These are phyloP conservation scores for Climacium dendroides DNA, from an alignment of 225 moss, liverwort and hornwort species.

Conservation along the genomic window DNA sequence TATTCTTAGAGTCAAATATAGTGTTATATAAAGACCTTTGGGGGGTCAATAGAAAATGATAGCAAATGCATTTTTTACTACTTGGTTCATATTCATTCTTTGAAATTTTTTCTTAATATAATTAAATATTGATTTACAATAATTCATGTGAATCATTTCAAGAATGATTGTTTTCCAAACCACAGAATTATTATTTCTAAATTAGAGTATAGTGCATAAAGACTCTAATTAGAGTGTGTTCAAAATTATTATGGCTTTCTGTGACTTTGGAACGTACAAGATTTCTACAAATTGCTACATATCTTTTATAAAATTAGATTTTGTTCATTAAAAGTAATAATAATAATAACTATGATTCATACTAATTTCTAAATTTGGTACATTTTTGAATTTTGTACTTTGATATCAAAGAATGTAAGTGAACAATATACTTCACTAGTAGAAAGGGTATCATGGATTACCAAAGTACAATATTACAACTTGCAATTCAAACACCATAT, in stretches of 20 bases:
- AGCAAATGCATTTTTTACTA: background rate
- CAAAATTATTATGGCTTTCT: background rate
- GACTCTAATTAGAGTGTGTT: background rate
- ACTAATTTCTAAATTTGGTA: background rate
- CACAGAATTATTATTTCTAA: background rate
- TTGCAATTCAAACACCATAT: accelerated
- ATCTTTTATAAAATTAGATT: background rate
- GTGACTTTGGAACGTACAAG: background rate
- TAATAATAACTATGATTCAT: too few species aligned
- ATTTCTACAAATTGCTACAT: background rate
- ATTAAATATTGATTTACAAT: background rate
- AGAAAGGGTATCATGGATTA: accelerated
- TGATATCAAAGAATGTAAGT: background rate
- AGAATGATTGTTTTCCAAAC: background rate
- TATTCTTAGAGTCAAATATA: background rate
- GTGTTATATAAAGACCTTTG: background rate
- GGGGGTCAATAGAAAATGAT: background rate
- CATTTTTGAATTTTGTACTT: background rate
- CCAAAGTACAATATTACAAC: background rate
- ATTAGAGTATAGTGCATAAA: background rate
- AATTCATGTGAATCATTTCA: background rate
- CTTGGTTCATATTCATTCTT: background rate
- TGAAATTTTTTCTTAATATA: background rate
- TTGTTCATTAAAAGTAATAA: background rate
- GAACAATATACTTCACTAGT: background rate